phyloP scores from a whole-genome alignment of 805 yeast species.

The Candida fluviatilis region DNA sequence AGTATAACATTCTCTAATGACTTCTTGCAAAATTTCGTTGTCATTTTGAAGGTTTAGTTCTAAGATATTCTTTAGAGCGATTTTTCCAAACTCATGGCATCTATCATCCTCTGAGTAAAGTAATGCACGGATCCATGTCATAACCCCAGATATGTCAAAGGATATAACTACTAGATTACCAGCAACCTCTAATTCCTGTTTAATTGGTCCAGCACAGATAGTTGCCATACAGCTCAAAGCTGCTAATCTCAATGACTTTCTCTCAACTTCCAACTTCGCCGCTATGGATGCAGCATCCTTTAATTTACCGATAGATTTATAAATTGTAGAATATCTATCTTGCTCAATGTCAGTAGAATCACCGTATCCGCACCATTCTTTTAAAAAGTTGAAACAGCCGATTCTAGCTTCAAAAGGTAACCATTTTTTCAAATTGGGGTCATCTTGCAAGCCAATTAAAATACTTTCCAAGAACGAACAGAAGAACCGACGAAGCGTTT shows the following conservation, averaged over 20 bases:
- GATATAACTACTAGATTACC: conserved; percentile 53
- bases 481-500: conserved; percentile 75
- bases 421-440: conserved; percentile 44
- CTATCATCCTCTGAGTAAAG: conserved; percentile 55
- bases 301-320: conserved; percentile 35
- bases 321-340: conserved; percentile 61
- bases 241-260: conserved; percentile 61
- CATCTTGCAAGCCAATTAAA: conserved; percentile 50
- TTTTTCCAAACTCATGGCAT: conserved; percentile 58
- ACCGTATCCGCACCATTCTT: conserved; percentile 95
- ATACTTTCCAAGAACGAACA: conserved; percentile 77
- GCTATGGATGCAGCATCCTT: conserved; percentile 48
- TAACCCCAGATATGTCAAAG: conserved; percentile 63
- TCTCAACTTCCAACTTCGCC: conserved; percentile 79
- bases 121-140: conserved; percentile 79
- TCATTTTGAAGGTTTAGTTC: conserved; percentile 52
- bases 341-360: conserved; percentile 54
- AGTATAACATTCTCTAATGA: conserved; percentile 68
- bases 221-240: conserved; percentile 83
- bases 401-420: conserved; percentile 85
- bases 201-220: conserved; percentile 70
- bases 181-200: conserved; percentile 41
- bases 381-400: conserved; percentile 74
- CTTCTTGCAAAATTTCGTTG: conserved; percentile 48
- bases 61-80: conserved; percentile 68